Percentiles rank a stretch among this genome's conserved stretches.
phyloP scores from a whole-genome alignment of 305 asterid species.

The Fraxinus nigra region DNA sequence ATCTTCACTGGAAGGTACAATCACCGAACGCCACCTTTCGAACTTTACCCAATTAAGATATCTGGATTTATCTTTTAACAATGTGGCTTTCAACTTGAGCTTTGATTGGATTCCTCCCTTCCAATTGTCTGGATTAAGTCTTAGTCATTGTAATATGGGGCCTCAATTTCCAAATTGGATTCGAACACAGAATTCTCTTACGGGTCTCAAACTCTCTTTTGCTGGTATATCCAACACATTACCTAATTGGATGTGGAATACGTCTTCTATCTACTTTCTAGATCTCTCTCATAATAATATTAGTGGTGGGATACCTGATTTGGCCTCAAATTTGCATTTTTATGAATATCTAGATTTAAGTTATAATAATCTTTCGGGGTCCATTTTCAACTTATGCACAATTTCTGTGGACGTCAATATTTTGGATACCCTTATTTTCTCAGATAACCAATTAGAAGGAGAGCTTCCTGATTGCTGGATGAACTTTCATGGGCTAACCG shows the following conservation, averaged over 20 bases:
- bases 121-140: background rate
- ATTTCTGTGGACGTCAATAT: no score
- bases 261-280: background rate
- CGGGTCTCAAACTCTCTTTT: slow-evolving; percentile 14
- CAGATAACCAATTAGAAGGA: slow-evolving; percentile 27
- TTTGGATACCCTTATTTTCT: background rate
- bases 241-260: slow-evolving; percentile 36
- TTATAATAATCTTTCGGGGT: slow-evolving; percentile 27
- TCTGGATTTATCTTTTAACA: slow-evolving; percentile 22
- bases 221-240: slow-evolving; percentile 22
- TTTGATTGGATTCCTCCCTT: slow-evolving; percentile 32
- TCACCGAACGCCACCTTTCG: background rate
- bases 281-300: slow-evolving; percentile 34
- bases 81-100: slow-evolving; percentile 11
- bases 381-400: slow-evolving; percentile 20
- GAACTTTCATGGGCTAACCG: background rate
- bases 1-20: slow-evolving; percentile 15
- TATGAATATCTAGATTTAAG: slow-evolving; percentile 11
- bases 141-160: slow-evolving; percentile 25
- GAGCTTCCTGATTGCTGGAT: slow-evolving; percentile 35
- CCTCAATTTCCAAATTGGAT: slow-evolving; percentile 32
- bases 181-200: slow-evolving; percentile 16
- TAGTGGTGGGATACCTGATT: slow-evolving; percentile 18
- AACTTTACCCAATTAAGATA: background rate
- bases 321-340: background rate